Conservation (phyloP, 495 filamentous ascomycete genomes). For the Pseudevernia furfuracea region DNA sequence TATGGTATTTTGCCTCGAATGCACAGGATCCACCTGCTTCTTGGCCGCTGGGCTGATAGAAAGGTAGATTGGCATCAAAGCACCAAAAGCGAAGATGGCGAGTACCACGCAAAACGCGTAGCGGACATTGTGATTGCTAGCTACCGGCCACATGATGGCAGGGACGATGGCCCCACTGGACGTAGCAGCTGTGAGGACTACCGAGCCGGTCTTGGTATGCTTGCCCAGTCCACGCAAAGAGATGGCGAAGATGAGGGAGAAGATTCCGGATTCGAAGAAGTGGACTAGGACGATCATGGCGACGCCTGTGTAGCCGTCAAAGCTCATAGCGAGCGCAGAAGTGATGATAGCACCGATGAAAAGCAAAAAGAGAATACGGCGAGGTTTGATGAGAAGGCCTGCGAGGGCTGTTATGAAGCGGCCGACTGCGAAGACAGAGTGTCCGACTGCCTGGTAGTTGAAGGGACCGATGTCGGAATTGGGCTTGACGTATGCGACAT, state of each 20-base stretch:
- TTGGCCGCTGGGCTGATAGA: conserved; percentile 49
- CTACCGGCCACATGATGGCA: conserved; percentile 43
- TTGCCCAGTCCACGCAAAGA: conserved; percentile 52
- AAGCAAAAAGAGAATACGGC: conserved; percentile 52
- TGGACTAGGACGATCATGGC: conserved; percentile 48
- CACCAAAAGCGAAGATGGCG: conserved; percentile 49
- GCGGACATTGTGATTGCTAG: conserved; percentile 29
- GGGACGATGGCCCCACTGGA: conserved; percentile 51
- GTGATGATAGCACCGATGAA: conserved; percentile 51
- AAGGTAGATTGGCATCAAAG: conserved; percentile 54
- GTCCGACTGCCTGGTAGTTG: conserved; percentile 47
- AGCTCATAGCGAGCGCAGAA: conserved; percentile 47
- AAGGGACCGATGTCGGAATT: conserved; percentile 32
- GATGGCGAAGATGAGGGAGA: conserved; percentile 56
- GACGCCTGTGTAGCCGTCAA: conserved; percentile 39
- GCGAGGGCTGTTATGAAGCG: conserved; percentile 53
- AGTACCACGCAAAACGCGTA: conserved; percentile 52
- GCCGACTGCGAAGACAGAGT: conserved; percentile 53
- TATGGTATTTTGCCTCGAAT: conserved; percentile 1
- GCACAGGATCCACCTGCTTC: conserved; percentile 53
- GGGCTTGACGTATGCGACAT: conserved; percentile 33
- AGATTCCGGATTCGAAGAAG: conserved; percentile 55
- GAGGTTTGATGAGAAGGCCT: conserved; percentile 51
- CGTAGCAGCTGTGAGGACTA: conserved; percentile 47
- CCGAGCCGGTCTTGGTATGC: conserved; percentile 52